Evolutionary conservation across 305 asterid genomes (phyloP), one percentile per base, ranked within the genome.

Genomic region (Fraxinus baroniana): DNA sequence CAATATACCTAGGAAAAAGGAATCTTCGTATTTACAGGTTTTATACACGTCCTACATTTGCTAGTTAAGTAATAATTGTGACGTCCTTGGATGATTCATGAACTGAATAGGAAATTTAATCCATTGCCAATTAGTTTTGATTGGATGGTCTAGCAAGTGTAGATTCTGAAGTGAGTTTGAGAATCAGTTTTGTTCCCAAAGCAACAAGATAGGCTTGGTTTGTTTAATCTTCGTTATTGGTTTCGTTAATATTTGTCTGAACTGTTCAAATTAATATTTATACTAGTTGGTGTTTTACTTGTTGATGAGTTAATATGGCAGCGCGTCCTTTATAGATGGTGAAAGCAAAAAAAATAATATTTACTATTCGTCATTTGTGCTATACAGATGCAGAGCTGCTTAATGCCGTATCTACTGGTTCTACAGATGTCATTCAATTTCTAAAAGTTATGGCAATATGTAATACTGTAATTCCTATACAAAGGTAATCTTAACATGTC

Each of bases 391-490:
- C 85, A 76, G 91, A 91, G 80, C 86, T 96, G 85, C 90, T 85
- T 85, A 87, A 86, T 87, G 97, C 95, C 85, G 81, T 91, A 83
- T 87, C 95, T 83, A 88, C 90, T 87, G 92, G 92, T 86, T 89
- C 97, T 49, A 78, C 92, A 17, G 96, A 92, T 83, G 95, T 91
- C 78, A 86, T 96, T 85, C 92, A 78, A 57, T 96, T 93, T 90
- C 90, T 96, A 28, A 91, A 90, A 73, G 95, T 96, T 76, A 96
- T 96, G 99, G 92, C 99, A 82, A 81, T 94, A 75, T 96, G 99
- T 90, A 96, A 96, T 84, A 96, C 99, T 41, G 98, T 96, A 41
- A 87, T 96, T 86, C 99, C 99, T 74, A 89, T 96, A 57, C 91
- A 84, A 84, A 92, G 99, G 99, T 94, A 90, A 87, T 75, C 79